Evolutionary conservation across 2,329 filamentous ascomycete species (phyloP).

Genomic region (Didymella keratinophila): DNA sequence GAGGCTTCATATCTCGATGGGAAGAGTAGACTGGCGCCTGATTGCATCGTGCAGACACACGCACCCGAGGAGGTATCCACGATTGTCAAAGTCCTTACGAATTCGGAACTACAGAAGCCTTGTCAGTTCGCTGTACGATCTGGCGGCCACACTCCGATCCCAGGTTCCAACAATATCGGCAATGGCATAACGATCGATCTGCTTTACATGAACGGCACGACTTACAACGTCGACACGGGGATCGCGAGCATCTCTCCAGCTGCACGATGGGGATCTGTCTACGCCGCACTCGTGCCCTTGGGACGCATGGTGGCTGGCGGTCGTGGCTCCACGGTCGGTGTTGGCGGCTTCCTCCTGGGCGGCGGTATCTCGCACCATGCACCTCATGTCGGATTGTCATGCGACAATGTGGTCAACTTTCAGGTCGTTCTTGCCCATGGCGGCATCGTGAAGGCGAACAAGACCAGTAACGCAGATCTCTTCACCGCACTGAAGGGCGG

Average conservation of each 20-base stretch:
- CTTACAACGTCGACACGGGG: constrained; percentile 9
- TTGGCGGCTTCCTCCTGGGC: constrained; percentile 41
- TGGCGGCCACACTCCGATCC: constrained; percentile 27
- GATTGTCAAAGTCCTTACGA: constrained; percentile 21
- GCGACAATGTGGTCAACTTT: constrained; percentile 33
- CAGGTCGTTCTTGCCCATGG: constrained; percentile 51
- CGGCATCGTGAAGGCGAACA: constrained; percentile 26
- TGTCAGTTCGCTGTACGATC: constrained; percentile 26
- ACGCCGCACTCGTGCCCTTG: constrained; percentile 30
- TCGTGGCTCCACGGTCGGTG: constrained; percentile 34
- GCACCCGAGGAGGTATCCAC: constrained; percentile 25
- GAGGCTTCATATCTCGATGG: constrained; percentile 27
- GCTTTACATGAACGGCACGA: constrained; percentile 18
- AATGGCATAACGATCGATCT: constrained; percentile 32
- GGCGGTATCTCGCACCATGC: constrained; percentile 27
- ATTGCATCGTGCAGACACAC: constrained; percentile 31
- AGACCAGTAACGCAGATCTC: constrained; percentile 30
- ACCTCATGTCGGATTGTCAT: constrained; percentile 16
- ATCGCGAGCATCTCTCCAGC: constrained; percentile 22
- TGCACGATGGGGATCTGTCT: constrained; percentile 30
- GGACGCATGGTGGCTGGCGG: constrained; percentile 38
- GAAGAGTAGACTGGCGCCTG: constrained; percentile 24
- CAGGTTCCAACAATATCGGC: constrained; percentile 26
- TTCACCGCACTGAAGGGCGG: constrained; percentile 48
- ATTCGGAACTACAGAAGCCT: constrained; percentile 2